These are phyloP conservation scores for Cercophora sp. DNA, from an alignment of 495 filamentous ascomycete genomes.

Conservation along the genomic window DNA sequence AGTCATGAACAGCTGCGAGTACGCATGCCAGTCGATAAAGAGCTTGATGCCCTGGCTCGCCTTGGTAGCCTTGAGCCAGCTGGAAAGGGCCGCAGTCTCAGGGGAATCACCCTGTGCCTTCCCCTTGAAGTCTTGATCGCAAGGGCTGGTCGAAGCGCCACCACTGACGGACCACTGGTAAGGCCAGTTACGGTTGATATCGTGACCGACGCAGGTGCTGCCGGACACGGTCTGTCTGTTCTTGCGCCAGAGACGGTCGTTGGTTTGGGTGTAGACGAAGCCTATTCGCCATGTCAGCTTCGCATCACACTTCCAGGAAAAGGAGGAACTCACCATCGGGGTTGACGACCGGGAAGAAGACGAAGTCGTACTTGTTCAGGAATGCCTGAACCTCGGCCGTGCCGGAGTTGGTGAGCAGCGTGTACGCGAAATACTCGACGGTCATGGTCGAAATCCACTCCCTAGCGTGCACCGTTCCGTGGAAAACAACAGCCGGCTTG, in stretches of 20 bases:
- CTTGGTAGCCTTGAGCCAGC: constrained; percentile 37
- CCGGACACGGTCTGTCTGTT: constrained; percentile 48
- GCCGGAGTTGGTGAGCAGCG: constrained; percentile 45
- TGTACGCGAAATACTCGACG: constrained; percentile 56
- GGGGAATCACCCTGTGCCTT: constrained; percentile 39
- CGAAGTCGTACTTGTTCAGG: constrained; percentile 60
- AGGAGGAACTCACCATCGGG: constrained; percentile 52
- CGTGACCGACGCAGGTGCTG: constrained; percentile 51
- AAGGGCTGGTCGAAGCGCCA: constrained; percentile 48
- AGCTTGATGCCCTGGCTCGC: constrained; percentile 47
- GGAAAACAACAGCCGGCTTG: constrained; percentile 55
- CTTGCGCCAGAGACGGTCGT: constrained; percentile 58
- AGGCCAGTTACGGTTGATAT: constrained; percentile 63
- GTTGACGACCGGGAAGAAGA: constrained; percentile 60
- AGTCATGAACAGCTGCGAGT: constrained; percentile 45
- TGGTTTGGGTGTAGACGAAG: constrained; percentile 58
- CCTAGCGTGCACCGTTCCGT: constrained; percentile 59
- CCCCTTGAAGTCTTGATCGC: constrained; percentile 52
- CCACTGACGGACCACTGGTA: constrained; percentile 47
- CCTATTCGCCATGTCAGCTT: constrained; percentile 22
- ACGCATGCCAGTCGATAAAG: constrained; percentile 60
- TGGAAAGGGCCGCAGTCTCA: constrained; percentile 46
- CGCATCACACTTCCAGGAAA: background rate
- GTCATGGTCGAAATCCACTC: constrained; percentile 63
- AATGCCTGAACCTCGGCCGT: constrained; percentile 37